These are phyloP conservation scores for Crithidia expoeki DNA, from an alignment of 208 protist genomes.

Conservation along the genomic window DNA sequence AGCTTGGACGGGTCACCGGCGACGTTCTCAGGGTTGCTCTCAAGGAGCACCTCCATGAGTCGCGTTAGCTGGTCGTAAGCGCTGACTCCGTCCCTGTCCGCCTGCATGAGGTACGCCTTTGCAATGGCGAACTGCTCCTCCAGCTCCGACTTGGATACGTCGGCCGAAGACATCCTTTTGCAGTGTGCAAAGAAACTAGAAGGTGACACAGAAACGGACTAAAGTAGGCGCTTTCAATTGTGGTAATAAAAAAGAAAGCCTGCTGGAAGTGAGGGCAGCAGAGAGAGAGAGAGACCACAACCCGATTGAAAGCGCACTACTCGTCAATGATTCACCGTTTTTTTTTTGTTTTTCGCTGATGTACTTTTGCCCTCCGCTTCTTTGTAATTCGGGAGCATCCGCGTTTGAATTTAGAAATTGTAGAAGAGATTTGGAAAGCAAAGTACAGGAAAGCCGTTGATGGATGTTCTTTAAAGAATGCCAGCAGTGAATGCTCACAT, in stretches of 20 bases:
- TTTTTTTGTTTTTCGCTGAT: no score
- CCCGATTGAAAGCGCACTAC: constrained; percentile 1
- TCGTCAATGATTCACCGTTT: not conserved
- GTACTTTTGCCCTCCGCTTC: no score
- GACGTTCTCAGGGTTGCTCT: constrained; percentile 78
- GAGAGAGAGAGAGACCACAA: not conserved
- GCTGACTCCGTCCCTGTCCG: constrained; percentile 88
- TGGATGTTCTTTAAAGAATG: no score
- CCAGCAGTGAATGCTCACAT: no score
- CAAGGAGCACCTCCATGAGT: constrained; percentile 82
- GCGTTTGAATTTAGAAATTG: no score
- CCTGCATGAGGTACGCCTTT: constrained; percentile 90
- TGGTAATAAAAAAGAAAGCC: not conserved
- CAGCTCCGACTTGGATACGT: constrained; percentile 32
- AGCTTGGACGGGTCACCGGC: constrained; percentile 72
- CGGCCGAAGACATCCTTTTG: constrained; percentile 31
- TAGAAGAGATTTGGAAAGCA: no score
- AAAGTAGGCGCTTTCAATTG: no score
- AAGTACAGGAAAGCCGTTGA: no score
- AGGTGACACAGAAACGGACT: no score
- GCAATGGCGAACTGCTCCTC: constrained; percentile 79
- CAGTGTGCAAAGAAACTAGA: not conserved
- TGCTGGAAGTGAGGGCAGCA: constrained; percentile 1
- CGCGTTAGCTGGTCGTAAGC: constrained; percentile 92
- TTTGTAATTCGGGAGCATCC: no score